phyloP scores from a whole-genome alignment of 73 alveolate species.

The Tetrahymena elliotti region DNA sequence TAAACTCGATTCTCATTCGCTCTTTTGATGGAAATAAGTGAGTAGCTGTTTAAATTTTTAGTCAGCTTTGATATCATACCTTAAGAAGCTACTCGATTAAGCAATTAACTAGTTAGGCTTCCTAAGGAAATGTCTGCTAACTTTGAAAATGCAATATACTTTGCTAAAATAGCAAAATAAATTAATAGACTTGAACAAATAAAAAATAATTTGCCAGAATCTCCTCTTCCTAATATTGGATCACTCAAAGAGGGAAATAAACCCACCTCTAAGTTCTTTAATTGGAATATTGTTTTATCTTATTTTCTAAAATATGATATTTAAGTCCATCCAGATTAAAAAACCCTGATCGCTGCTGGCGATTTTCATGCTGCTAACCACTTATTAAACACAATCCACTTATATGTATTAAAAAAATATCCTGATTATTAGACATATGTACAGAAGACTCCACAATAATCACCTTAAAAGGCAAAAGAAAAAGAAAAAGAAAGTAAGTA shows the following conservation, averaged over 20 bases:
- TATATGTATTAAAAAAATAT: not conserved
- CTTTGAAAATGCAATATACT: not conserved
- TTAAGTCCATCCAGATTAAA: not conserved
- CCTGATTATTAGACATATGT: not conserved
- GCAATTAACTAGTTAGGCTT: not conserved
- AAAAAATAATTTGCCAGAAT: not conserved
- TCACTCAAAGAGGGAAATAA: not conserved
- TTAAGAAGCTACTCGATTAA: not conserved
- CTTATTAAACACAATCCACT: not conserved
- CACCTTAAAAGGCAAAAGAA: not conserved
- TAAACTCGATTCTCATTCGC: not conserved
- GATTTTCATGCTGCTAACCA: not conserved
- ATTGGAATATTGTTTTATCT: not conserved
- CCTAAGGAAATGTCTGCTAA: not conserved
- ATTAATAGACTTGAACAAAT: not conserved
- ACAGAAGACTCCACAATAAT: not conserved
- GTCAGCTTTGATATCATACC: not conserved
- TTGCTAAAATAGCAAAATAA: not conserved
- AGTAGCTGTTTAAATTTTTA: not conserved
- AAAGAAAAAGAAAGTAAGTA: not conserved
- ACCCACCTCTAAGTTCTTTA: not conserved
- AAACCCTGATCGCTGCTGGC: not conserved
- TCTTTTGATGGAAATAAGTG: not conserved
- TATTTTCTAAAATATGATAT: not conserved
- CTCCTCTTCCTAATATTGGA: not conserved